A percentile compares a stretch with the other conserved stretches of the same genome.
These are phyloP conservation scores for Debaryomyces robertsiae DNA, from an alignment of 1,139 yeast species.

Conservation along the genomic window DNA sequence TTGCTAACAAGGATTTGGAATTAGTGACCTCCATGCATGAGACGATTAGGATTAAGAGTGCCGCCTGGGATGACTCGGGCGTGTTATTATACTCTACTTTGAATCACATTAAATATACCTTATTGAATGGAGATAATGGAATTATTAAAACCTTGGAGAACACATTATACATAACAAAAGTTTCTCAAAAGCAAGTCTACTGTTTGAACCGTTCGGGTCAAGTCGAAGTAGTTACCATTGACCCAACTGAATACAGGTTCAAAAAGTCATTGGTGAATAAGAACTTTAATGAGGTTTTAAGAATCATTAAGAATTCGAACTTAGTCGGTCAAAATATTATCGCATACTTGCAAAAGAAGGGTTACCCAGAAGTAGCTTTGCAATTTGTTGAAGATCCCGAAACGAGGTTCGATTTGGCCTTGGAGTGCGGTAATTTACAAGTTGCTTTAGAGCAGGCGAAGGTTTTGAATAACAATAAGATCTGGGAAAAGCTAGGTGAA, in stretches of 20 bases:
- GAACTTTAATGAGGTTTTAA: constrained; percentile 88
- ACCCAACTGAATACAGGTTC: constrained; percentile 96
- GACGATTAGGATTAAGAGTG: constrained; percentile 94
- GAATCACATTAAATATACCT: constrained; percentile 91
- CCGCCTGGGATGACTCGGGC: constrained; percentile 96
- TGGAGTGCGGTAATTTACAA: constrained; percentile 86
- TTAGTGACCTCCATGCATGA: constrained; percentile 87
- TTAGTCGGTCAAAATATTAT: constrained; percentile 97
- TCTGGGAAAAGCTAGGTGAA: constrained; percentile 82
- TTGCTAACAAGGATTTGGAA: constrained; percentile 79
- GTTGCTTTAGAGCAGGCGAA: constrained; percentile 92
- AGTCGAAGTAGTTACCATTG: constrained; percentile 76
- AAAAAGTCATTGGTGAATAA: constrained; percentile 88
- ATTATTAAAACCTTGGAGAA: constrained; percentile 90
- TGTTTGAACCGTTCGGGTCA: constrained; percentile 86
- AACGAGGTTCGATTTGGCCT: constrained; percentile 91
- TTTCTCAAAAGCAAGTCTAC: constrained; percentile 68
- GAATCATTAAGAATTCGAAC: constrained; percentile 85
- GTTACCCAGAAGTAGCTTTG: constrained; percentile 91
- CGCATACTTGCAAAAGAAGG: constrained; percentile 91
- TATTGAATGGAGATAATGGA: constrained; percentile 93
- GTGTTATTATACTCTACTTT: constrained; percentile 91
- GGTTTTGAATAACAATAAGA: constrained; percentile 62
- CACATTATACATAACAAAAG: constrained; percentile 82
- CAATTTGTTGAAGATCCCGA: constrained; percentile 97